phyloP scores from a whole-genome alignment of 2,329 filamentous ascomycete genomes.

The Immersiporthe knoxdaviesiana region DNA sequence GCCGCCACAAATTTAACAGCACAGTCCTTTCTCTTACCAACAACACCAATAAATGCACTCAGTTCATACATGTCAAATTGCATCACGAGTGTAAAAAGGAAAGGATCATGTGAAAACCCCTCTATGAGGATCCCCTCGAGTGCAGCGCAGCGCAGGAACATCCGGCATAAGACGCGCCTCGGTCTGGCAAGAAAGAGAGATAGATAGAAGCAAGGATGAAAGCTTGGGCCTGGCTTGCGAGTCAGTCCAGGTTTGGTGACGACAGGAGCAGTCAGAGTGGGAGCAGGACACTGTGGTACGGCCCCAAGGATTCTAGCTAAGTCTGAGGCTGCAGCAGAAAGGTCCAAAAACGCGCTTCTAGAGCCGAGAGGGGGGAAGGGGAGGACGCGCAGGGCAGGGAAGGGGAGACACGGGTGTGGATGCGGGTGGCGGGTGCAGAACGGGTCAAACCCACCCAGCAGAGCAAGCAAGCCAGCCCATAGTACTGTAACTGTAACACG shows the following conservation, averaged over 20 bases:
- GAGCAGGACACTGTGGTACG: conserved; percentile 6
- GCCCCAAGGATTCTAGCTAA: conserved; percentile 1
- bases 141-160: neutral
- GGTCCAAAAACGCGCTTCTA: conserved; percentile 27
- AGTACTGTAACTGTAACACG: too few species aligned
- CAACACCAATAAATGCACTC: neutral
- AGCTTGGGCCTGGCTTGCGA: neutral
- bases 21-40: neutral
- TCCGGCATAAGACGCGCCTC: neutral
- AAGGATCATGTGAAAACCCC: neutral
- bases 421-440: neutral
- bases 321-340: conserved; percentile 7
- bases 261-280: neutral
- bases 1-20: conserved; percentile 10
- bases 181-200: neutral
- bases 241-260: conserved; percentile 9
- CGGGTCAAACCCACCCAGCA: conserved; percentile 1
- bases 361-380: neutral
- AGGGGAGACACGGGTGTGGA: conserved; percentile 22
- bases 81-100: neutral
- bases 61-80: neutral
- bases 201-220: neutral
- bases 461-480: neutral
- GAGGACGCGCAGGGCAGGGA: conserved; percentile 13
- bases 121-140: neutral